phyloP scores from a whole-genome alignment of 2,329 filamentous ascomycete genomes.

The Ophiostoma sp. region DNA sequence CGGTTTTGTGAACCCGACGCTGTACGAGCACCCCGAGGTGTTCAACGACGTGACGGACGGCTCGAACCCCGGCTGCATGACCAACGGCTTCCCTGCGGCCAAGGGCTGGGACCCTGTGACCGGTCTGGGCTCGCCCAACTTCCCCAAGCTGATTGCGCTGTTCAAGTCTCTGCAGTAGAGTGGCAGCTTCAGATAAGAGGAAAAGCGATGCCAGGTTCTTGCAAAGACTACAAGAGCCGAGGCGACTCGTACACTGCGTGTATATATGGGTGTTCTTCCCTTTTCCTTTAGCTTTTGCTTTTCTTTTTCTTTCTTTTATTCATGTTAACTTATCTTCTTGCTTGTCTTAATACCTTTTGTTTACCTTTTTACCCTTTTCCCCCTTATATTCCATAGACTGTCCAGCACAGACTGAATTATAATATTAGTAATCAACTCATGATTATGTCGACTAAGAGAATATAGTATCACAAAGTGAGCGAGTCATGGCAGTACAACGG shows the following conservation, averaged over 20 bases:
- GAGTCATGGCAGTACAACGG: neutral
- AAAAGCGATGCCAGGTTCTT: neutral
- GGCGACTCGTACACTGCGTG: neutral
- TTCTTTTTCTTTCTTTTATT: neutral
- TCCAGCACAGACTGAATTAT: neutral
- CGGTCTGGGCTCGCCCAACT: constrained; percentile 28
- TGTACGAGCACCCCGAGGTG: constrained; percentile 33
- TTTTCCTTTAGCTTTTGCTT: constrained; percentile 8
- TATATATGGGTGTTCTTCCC: neutral
- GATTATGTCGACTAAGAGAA: neutral
- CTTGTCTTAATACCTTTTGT: constrained; percentile 5
- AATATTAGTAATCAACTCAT: constrained; percentile 7
- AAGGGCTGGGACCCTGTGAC: constrained; percentile 31
- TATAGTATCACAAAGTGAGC: no score
- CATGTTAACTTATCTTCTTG: neutral
- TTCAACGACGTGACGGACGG: constrained; percentile 33
- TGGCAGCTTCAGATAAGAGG: neutral
- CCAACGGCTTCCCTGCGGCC: constrained; percentile 31
- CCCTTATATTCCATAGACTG: neutral
- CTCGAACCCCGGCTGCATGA: constrained; percentile 34
- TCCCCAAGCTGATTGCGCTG: constrained; percentile 28
- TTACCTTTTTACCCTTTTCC: neutral
- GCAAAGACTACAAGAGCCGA: neutral
- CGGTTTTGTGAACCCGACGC: constrained; percentile 35
- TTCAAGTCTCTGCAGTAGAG: constrained; percentile 25